Base-by-base conservation (phyloP, 2,329 filamentous ascomycete species). In the Colletotrichum plurivorum region DNA sequence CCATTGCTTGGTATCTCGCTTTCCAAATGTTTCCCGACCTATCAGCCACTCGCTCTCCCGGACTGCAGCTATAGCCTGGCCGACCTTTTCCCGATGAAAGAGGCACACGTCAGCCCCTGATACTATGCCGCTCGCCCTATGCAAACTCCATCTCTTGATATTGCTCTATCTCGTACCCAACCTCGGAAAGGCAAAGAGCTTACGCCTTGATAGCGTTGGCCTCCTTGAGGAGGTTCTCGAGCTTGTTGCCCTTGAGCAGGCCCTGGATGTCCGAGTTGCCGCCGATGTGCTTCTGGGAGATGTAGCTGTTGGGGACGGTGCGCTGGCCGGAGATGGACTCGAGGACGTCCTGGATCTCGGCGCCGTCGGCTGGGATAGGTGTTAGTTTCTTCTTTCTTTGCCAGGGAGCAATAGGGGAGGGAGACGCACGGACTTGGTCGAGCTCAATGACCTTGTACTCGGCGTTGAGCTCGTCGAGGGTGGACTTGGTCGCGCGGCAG, bases 251-350 rank as follows among this genome's bases (percentile, higher is more conserved):
- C 45, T 73, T 77, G 63, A 93, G 83, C 74, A 96, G 81, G 39
- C 76, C 76, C 73, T 90, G 87, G 62, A 98, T 83, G 73, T 97
- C 95, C 25, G 94, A 97, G 89, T 98, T 98, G 74, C 96, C 96
- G 72, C 96, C 96, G 80, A 99, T 97, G 84, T 98, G 95, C 85
- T 97, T 85, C 84, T 94, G 84, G 75, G 84, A 84, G 83, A 99
- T 98, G 87, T 93, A 98, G 84, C 97, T 93, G 86, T 98, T 98
- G 76, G 96, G 96, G 6, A 99, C 96, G 76, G 93, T 95, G 77
- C 90, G 87, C 87, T 99, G 96, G 80, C 88, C 87, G 66, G 90
- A 94, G 76, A 98, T 89, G 72, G 95, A 88, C 74, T 89, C 81
- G 70, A 99, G 93, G 27, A 94, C 94, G 73, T 90, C 86, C 86